Evolutionary conservation across 495 filamentous ascomycete species (phyloP).

Genomic region (Trichoderma erinaceum): DNA sequence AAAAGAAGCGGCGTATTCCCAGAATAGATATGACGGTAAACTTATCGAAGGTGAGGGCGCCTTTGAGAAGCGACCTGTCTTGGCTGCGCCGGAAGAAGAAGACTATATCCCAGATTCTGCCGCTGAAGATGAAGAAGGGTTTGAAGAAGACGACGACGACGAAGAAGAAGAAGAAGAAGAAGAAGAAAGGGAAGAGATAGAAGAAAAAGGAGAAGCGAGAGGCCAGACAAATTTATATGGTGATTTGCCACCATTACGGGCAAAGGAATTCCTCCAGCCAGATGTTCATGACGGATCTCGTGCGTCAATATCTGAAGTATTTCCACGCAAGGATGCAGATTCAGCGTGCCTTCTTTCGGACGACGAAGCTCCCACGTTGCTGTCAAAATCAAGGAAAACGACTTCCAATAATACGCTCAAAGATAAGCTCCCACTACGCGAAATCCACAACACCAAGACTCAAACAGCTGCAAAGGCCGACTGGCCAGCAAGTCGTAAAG

Average conservation of each 20-base stretch:
- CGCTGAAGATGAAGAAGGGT: not conserved
- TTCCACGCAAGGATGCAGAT: not conserved
- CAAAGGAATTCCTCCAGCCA: not conserved
- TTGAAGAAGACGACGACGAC: not conserved
- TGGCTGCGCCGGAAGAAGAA: not conserved
- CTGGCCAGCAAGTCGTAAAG: not conserved
- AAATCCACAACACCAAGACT: not conserved
- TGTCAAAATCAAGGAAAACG: not conserved
- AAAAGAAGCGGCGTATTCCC: not conserved
- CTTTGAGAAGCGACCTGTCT: not conserved
- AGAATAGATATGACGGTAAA: not conserved
- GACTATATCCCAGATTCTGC: not conserved
- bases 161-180: not conserved
- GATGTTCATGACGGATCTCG: not conserved
- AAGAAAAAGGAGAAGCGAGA: not conserved
- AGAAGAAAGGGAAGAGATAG: not conserved
- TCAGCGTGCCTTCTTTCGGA: not conserved
- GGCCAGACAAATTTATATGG: not conserved
- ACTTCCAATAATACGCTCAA: not conserved
- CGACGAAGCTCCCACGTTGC: not conserved
- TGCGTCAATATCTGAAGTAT: not conserved
- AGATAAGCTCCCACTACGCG: not conserved
- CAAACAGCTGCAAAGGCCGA: not conserved
- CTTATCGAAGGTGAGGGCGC: not conserved
- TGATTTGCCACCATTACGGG: not conserved